These are phyloP conservation scores for Lichtheimia ramosa DNA, from an alignment of 371 early-diverging fungal genomes.

Conservation along the genomic window DNA sequence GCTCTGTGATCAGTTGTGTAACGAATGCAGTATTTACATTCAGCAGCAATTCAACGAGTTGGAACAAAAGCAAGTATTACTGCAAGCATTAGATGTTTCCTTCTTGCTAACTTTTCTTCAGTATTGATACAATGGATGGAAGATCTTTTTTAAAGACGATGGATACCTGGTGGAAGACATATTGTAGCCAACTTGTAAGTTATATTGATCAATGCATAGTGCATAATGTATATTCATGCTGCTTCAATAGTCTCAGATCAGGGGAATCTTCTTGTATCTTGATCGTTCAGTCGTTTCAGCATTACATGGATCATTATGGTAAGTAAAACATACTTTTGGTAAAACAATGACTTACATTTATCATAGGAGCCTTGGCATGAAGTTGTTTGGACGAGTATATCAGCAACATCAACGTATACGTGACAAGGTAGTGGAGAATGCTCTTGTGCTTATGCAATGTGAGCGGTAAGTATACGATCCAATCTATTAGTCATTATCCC, in stretches of 20 bases:
- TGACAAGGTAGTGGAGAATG: slow-evolving; percentile 49
- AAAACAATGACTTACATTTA: too few species aligned
- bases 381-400: slow-evolving; percentile 66
- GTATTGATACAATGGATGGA: slow-evolving; percentile 1
- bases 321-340: not conserved
- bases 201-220: too few species aligned
- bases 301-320: slow-evolving; percentile 74
- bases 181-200: slow-evolving; percentile 71
- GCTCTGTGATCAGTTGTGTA: slow-evolving; percentile 63
- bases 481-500: not conserved
- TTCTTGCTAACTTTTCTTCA: not conserved
- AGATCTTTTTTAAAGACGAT: slow-evolving; percentile 54
- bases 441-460: slow-evolving; percentile 53
- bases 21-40: slow-evolving; percentile 56
- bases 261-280: slow-evolving; percentile 85
- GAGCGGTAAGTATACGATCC: slow-evolving; percentile 49
- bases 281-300: slow-evolving; percentile 88
- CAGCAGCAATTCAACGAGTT: slow-evolving; percentile 28
- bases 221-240: too few species aligned
- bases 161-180: slow-evolving; percentile 61
- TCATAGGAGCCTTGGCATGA: slow-evolving; percentile 76
- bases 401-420: slow-evolving; percentile 52
- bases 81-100: too few species aligned
- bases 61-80: slow-evolving; percentile 20
- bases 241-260: slow-evolving; percentile 63